phyloP scores from a whole-genome alignment of 371 early-diverging fungal species.

The Saksenaea vasiformis region DNA sequence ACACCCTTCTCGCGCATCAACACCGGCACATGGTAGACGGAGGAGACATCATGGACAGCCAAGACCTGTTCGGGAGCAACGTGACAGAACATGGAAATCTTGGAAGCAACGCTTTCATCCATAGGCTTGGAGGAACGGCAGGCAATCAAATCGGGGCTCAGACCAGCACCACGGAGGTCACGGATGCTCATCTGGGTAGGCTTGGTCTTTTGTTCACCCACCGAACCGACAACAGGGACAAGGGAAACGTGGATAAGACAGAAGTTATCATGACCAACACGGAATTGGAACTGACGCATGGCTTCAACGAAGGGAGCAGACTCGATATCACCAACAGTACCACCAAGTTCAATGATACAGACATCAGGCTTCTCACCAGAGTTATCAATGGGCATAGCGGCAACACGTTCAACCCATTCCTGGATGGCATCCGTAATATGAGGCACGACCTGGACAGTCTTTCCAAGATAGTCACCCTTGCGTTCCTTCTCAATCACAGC shows the following conservation, averaged over 20 bases:
- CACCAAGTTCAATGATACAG: constrained; percentile 99
- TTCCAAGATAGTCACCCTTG: constrained; percentile 96
- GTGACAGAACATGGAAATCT: constrained; percentile 99
- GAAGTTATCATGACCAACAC: constrained; percentile 98
- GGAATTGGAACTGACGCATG: constrained; percentile 98
- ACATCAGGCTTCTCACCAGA: constrained; percentile 92
- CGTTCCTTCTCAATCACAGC: constrained; percentile 93
- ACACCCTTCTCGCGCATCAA: constrained; percentile 87
- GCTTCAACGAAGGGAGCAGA: constrained; percentile 99
- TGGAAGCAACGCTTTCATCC: constrained; percentile 79
- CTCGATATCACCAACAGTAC: constrained; percentile 99
- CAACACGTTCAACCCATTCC: constrained; percentile 96
- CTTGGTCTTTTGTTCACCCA: constrained; percentile 99
- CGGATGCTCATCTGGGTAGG: constrained; percentile 97
- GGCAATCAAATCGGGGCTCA: constrained; percentile 97
- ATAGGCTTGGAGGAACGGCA: constrained; percentile 89
- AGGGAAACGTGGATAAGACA: constrained; percentile 97
- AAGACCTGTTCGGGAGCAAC: constrained; percentile 89
- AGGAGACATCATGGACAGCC: constrained; percentile 94
- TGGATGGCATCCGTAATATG: constrained; percentile 98
- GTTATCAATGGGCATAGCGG: constrained; percentile 82
- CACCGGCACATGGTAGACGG: constrained; percentile 96
- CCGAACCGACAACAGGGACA: constrained; percentile 95
- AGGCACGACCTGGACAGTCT: constrained; percentile 99
- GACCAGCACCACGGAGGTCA: constrained; percentile 94